These are phyloP conservation scores for Phytophthora pisi DNA, from an alignment of 352 stramenopile species.

Conservation along the genomic window DNA sequence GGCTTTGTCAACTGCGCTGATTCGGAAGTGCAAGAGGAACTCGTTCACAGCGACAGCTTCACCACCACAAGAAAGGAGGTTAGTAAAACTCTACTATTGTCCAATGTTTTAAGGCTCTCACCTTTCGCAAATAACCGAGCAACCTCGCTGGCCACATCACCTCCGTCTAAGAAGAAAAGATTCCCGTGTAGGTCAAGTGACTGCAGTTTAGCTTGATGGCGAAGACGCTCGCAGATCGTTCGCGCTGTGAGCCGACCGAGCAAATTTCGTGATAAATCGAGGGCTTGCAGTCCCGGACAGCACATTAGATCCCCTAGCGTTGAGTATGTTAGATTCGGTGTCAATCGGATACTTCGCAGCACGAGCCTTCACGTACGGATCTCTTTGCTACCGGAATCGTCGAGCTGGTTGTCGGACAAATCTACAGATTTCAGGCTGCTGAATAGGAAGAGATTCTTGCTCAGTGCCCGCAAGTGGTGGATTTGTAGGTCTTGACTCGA, in stretches of 20 bases:
- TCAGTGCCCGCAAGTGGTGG: constrained; percentile 27
- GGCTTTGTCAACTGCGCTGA: constrained; percentile 16
- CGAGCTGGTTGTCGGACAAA: constrained; percentile 48
- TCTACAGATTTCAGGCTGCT: constrained; percentile 30
- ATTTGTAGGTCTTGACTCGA: constrained; percentile 31
- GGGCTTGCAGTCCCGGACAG: constrained; percentile 28
- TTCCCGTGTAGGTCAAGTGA: constrained; percentile 46
- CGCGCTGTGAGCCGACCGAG: constrained; percentile 33
- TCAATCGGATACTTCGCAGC: no score
- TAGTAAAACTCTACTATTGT: neutral
- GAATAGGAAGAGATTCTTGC: constrained; percentile 38
- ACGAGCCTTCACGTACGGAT: constrained; percentile 26
- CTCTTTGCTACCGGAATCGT: constrained; percentile 35
- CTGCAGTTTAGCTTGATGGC: constrained; percentile 32
- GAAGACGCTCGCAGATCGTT: constrained; percentile 39
- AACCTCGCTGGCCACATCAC: constrained; percentile 33
- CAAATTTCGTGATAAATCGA: constrained; percentile 49
- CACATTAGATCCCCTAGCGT: constrained; percentile 34
- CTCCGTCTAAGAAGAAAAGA: constrained; percentile 42
- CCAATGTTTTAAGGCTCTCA: neutral
- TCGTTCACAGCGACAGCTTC: constrained; percentile 27
- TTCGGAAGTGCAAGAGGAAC: constrained; percentile 22
- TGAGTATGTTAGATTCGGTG: no score
- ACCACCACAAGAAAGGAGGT: neutral
- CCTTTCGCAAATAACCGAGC: constrained; percentile 29